Percentiles rank a stretch among this genome's conserved stretches.
phyloP scores from a whole-genome alignment of 371 early-diverging fungal species.

The Saksenaea oblongispora region DNA sequence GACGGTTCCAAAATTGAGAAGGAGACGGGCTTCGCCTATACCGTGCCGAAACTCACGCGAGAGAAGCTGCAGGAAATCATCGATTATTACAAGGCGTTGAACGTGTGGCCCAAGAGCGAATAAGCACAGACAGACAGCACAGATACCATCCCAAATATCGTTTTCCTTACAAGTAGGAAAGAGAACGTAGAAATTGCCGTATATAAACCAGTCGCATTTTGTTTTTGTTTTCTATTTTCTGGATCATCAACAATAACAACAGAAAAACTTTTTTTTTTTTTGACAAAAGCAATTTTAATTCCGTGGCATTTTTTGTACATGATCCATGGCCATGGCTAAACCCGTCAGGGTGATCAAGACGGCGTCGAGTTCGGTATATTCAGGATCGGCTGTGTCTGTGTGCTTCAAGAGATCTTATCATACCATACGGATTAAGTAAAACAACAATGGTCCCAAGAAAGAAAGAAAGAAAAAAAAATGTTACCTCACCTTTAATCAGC shows the following conservation, averaged over 20 bases:
- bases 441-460: neutral
- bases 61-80: slow-evolving; percentile 69
- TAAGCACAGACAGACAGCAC: neutral
- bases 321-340: slow-evolving; percentile 43
- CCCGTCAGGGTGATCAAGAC: slow-evolving; percentile 33
- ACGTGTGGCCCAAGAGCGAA: slow-evolving; percentile 68
- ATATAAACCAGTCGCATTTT: neutral
- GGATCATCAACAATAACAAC: neutral
- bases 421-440: neutral
- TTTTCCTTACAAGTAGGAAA: neutral
- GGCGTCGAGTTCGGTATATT: slow-evolving; percentile 22
- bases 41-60: slow-evolving; percentile 67
- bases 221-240: neutral
- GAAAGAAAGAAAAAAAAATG: no score
- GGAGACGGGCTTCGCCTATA: slow-evolving; percentile 73
- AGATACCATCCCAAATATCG: neutral
- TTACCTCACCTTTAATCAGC: slow-evolving; percentile 39
- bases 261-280: no score
- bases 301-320: slow-evolving; percentile 21
- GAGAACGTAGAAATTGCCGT: neutral
- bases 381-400: slow-evolving; percentile 22
- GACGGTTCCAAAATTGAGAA: slow-evolving; percentile 78
- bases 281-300: slow-evolving; percentile 3
- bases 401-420: slow-evolving; percentile 39
- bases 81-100: slow-evolving; percentile 58